Evolutionary conservation across 2,329 filamentous ascomycete species (phyloP).

Genomic region (Clonostachys sp.): DNA sequence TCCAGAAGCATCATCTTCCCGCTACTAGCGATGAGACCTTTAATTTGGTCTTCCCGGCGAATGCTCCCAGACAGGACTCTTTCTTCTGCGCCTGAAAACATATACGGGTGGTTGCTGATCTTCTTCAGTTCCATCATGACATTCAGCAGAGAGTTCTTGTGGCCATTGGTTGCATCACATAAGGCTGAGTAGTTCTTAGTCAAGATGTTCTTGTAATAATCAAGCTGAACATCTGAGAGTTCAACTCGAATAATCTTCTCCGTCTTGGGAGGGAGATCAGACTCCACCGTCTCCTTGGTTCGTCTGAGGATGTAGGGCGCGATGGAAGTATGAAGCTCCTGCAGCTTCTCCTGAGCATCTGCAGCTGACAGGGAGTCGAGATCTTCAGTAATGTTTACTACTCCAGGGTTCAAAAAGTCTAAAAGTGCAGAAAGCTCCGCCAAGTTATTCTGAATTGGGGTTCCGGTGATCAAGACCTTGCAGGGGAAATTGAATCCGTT

Average conservation of each 20-base stretch:
- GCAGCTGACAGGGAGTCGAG: conserved; percentile 74
- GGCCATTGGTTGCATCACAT: conserved; percentile 82
- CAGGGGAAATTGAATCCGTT: conserved; percentile 83
- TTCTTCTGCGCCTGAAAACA: conserved; percentile 93
- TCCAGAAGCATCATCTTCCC: conserved; percentile 99
- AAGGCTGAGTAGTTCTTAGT: conserved; percentile 94
- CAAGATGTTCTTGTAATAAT: conserved; percentile 98
- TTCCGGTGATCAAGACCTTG: conserved; percentile 91
- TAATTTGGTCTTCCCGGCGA: conserved; percentile 84
- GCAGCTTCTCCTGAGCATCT: conserved; percentile 81
- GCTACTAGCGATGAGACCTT: conserved; percentile 91
- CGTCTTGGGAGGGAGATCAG: conserved; percentile 91
- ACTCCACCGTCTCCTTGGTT: conserved; percentile 96
- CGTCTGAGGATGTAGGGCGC: conserved; percentile 92
- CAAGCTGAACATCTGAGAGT: conserved; percentile 89
- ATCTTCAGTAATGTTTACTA: conserved; percentile 85
- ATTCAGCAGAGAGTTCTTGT: conserved; percentile 93
- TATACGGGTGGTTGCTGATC: conserved; percentile 96
- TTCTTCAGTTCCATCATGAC: conserved; percentile 99
- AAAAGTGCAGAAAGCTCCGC: conserved; percentile 88
- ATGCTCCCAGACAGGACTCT: conserved; percentile 77
- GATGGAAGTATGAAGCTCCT: conserved; percentile 79
- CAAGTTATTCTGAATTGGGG: conserved; percentile 94
- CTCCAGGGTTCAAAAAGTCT: conserved; percentile 95
- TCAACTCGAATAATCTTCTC: conserved; percentile 99